Percentiles rank a stretch among this genome's conserved stretches.
phyloP scores from a whole-genome alignment of 2,329 filamentous ascomycete genomes.

The Sphaerulina populicola region DNA sequence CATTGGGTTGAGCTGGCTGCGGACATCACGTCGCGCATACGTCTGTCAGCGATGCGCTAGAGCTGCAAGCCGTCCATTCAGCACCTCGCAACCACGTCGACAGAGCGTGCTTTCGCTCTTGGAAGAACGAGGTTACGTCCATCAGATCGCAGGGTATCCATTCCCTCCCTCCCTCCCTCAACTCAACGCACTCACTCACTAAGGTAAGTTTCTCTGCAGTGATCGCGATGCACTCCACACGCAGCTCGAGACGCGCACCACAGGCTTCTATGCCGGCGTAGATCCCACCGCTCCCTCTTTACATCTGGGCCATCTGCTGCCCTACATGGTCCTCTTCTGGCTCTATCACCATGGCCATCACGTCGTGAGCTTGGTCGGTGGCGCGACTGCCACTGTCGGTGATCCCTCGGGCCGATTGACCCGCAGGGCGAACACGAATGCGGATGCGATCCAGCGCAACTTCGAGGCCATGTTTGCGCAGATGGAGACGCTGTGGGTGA shows the following conservation, averaged over 20 bases:
- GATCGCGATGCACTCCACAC: slow-evolving; percentile 50
- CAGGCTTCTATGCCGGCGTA: slow-evolving; percentile 71
- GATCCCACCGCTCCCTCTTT: slow-evolving; percentile 74
- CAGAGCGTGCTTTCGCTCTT: slow-evolving; percentile 49
- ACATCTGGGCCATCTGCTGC: slow-evolving; percentile 71
- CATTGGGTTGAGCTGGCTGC: neutral
- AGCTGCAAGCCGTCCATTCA: neutral
- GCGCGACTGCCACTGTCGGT: slow-evolving; percentile 68
- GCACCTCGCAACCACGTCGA: neutral
- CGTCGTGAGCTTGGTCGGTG: slow-evolving; percentile 52
- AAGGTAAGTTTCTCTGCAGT: slow-evolving; percentile 20
- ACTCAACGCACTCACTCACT: neutral
- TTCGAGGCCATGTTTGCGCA: slow-evolving; percentile 61
- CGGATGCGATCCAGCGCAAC: slow-evolving; percentile 52
- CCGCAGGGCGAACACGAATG: slow-evolving; percentile 49
- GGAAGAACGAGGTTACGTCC: slow-evolving; percentile 63
- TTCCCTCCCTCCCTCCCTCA: neutral
- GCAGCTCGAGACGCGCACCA: slow-evolving; percentile 56
- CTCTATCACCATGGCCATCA: slow-evolving; percentile 68
- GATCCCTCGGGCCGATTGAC: slow-evolving; percentile 65
- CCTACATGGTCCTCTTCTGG: slow-evolving; percentile 78
- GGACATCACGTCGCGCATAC: neutral
- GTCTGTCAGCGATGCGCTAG: neutral
- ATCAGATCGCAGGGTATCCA: slow-evolving; percentile 63
- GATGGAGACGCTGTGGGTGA: slow-evolving; percentile 62